Conservation (phyloP, 129 eudicot species). For the carrot (Daucus carota) region DH1_v3.0 NC_030381.2:33613001-33613500, state of each 20-base stretch:
- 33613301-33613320: constrained; percentile 55
- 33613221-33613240: constrained; percentile 46
- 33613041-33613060: background rate
- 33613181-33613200: background rate
- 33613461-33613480: background rate
- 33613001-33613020: background rate
- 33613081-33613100: no score
- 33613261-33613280: constrained; percentile 56
- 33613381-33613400: constrained; percentile 83
- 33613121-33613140: background rate
- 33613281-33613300: constrained; percentile 50
- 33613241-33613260: constrained; percentile 65
- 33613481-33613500: background rate
- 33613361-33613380: constrained; percentile 81
- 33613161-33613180: background rate
- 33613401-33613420: constrained; percentile 84
- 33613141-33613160: background rate
- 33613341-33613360: constrained; percentile 79
- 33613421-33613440: constrained; percentile 19
- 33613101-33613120: background rate
- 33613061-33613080: background rate
- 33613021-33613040: background rate
- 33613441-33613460: no score
- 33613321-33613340: constrained; percentile 52
- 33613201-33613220: background rate